Base-by-base conservation (phyloP, 257 asterid genomes). In the Ajuga chamaepitys region DNA sequence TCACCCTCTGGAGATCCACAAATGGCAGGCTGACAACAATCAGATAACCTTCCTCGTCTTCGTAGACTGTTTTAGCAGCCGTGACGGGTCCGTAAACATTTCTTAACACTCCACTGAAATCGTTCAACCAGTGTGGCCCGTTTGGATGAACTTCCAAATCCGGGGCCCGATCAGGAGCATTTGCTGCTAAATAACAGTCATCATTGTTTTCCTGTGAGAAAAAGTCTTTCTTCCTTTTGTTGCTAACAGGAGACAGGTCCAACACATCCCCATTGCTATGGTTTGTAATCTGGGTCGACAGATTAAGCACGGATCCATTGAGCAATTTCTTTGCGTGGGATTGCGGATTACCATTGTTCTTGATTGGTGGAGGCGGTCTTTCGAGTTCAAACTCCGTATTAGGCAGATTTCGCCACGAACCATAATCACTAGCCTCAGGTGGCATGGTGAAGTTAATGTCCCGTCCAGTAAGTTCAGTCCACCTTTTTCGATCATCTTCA, bases 401-500 rank as follows among this genome's bases (percentile, higher is more conserved):
- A 0, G 88, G 88, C 35, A 83, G 77, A 55, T 85, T 85, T 70
- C 93, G 83, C 95, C 95, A 87, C 0, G 85, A 72, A 24, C 85
- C 72, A 28, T 64, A 83, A 52, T 83, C 93, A 9, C 88, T 77
- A 32, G 95, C 95, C 63, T 85, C 92, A 1, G 82, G 45, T 9
- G 92, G 83, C 20, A 87, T 67, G 7, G 70, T 57, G 67, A 85
- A 81, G 67, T 76, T 81, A 20, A 71, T 26, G 13, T 85, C 86
- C 64, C 92, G 74, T 9, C 95, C 89, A 0, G 92, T 87, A 32
- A 87, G 78, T 52, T 85, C 92, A 7, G 68, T 70, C 95, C 95
- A 87, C 62, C 85, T 81, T 73, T 81, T 85, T 46, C 80, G 75
- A 70, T 85, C 88, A 5, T 85, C 95, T 69, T 85, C 92, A 24